Evolutionary conservation across 2,329 filamentous ascomycete species (phyloP).

Genomic region (Pestalotiopsis sp.): DNA sequence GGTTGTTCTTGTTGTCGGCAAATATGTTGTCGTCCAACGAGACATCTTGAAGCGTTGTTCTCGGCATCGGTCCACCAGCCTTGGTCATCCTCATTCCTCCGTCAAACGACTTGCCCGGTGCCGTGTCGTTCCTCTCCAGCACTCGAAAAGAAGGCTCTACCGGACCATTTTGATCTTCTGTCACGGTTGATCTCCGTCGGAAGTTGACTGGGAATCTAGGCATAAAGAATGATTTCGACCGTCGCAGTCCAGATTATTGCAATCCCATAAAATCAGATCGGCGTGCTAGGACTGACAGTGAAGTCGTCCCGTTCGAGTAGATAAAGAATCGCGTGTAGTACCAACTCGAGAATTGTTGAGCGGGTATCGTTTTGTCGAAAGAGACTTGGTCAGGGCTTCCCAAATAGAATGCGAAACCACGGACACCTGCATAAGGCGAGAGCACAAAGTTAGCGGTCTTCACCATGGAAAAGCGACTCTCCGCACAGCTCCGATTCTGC

Average conservation of each 20-base stretch:
- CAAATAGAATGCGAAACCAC: conserved; percentile 24
- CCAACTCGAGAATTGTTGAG: not conserved
- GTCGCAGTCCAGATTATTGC: conserved; percentile 11
- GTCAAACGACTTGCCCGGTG: conserved; percentile 49
- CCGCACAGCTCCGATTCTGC: conserved; percentile 20
- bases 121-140: conserved; percentile 51
- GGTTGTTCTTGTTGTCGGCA: conserved; percentile 53
- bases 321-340: not conserved
- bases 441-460: conserved; percentile 31
- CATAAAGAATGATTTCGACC: conserved; percentile 48
- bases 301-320: not conserved
- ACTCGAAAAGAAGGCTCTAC: conserved; percentile 58
- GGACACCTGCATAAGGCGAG: conserved; percentile 37
- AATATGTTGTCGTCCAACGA: conserved; percentile 57
- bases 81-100: conserved; percentile 45
- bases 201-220: conserved; percentile 63
- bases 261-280: conserved; percentile 8
- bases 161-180: conserved; percentile 53
- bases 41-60: conserved; percentile 37
- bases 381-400: not conserved
- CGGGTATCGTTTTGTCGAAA: not conserved
- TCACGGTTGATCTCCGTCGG: conserved; percentile 60
- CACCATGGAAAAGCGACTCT: conserved; percentile 24
- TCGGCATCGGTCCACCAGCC: conserved; percentile 38
- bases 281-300: not conserved